phyloP scores from a whole-genome alignment of 2,329 filamentous ascomycete genomes.

The Fusarium caatingaense region DNA sequence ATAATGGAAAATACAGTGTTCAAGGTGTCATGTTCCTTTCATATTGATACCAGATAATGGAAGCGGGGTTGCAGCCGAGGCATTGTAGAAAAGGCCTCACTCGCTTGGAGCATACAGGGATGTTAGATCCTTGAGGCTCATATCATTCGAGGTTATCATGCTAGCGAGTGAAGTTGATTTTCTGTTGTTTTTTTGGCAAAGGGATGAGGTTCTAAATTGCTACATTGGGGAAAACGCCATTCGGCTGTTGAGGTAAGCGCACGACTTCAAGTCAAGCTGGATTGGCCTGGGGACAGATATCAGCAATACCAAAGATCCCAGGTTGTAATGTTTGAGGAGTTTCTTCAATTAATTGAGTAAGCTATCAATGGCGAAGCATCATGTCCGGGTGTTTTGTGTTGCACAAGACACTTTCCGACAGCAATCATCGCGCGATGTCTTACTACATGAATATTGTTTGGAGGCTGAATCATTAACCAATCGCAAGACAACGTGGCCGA shows the following conservation, averaged over 20 bases:
- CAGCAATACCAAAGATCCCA: no score
- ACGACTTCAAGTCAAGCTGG: not conserved
- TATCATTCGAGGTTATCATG: not conserved
- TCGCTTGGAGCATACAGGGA: not conserved
- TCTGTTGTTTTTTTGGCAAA: fast-evolving
- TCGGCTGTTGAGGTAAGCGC: fast-evolving
- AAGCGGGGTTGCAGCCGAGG: not conserved
- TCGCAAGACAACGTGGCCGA: constrained; percentile 18
- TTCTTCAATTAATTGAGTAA: fast-evolving
- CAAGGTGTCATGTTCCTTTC: fast-evolving
- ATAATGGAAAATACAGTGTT: no score
- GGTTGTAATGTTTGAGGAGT: fast-evolving
- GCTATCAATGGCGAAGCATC: no score
- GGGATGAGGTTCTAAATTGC: fast-evolving
- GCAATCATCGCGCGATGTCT: fast-evolving
- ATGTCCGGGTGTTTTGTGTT: fast-evolving
- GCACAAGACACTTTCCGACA: not conserved
- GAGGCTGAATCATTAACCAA: not conserved
- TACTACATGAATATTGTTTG: fast-evolving
- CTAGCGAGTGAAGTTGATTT: fast-evolving
- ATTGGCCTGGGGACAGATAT: no score
- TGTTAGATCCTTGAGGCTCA: fast-evolving
- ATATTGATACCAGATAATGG: no score
- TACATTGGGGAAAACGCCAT: no score
- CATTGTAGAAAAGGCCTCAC: not conserved